phyloP scores from a whole-genome alignment of 495 filamentous ascomycete species.

The Ascodesmis nigricans region DNA sequence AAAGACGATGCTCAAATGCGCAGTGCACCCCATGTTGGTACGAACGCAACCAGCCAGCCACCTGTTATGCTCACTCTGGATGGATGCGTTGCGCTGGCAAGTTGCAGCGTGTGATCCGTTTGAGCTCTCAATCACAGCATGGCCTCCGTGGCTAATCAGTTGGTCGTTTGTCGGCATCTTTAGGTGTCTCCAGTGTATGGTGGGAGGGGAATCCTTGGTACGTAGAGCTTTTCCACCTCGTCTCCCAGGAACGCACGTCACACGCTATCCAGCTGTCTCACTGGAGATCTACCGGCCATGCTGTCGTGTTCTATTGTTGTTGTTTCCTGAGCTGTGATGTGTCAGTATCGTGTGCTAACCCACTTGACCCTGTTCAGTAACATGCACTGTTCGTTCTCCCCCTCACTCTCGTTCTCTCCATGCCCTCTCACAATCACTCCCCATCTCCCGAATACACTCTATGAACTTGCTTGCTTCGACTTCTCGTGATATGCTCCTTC shows the following conservation, averaged over 20 bases:
- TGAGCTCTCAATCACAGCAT: too few species aligned
- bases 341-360: slow-evolving; percentile 4
- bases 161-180: slow-evolving; percentile 2
- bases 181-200: slow-evolving; percentile 59
- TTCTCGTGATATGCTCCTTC: slow-evolving; percentile 12
- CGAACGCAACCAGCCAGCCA: slow-evolving; percentile 16
- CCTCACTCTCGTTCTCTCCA: neutral
- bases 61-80: too few species aligned
- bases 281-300: too few species aligned
- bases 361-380: slow-evolving; percentile 10
- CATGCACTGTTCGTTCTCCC: slow-evolving; percentile 19
- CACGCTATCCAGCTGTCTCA: slow-evolving; percentile 17
- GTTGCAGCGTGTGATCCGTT: too few species aligned
- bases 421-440: neutral
- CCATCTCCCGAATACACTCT: neutral
- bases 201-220: slow-evolving; percentile 96
- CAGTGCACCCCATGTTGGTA: slow-evolving; percentile 71
- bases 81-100: too few species aligned
- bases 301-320: too few species aligned
- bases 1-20: slow-evolving; percentile 70
- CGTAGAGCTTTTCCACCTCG: too few species aligned
- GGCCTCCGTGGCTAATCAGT: slow-evolving; percentile 3
- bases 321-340: too few species aligned
- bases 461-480: too few species aligned
- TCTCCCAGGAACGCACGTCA: slow-evolving; percentile 11